Evolutionary conservation across 78 protist species (phyloP).

Genomic region (Tieghemostelium lacteum): DNA sequence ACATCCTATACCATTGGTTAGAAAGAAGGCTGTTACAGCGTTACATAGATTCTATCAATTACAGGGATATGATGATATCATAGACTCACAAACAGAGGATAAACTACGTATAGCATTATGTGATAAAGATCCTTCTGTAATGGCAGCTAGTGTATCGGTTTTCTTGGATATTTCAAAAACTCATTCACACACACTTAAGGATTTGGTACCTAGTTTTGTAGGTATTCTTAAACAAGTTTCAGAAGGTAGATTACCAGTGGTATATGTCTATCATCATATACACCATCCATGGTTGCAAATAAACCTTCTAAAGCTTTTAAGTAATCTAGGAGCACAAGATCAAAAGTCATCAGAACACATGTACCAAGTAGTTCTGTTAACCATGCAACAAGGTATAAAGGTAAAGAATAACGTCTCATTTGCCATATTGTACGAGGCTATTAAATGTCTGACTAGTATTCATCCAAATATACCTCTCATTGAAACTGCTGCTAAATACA

Average conservation of each 20-base stretch:
- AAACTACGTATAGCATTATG: conserved; percentile 64
- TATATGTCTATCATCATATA: conserved; percentile 94
- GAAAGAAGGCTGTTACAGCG: conserved; percentile 71
- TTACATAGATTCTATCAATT: conserved; percentile 36
- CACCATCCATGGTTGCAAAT: conserved; percentile 98
- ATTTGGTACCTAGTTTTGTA: conserved; percentile 88
- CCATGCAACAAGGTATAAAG: conserved; percentile 84
- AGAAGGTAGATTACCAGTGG: conserved; percentile 89
- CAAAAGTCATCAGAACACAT: conserved; percentile 41
- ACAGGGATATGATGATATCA: neutral
- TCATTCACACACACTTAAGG: neutral
- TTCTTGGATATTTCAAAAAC: conserved; percentile 48
- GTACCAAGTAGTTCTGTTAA: conserved; percentile 84
- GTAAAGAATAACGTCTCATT: conserved; percentile 88
- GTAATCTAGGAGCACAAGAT: conserved; percentile 84
- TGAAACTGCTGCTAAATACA: conserved; percentile 80
- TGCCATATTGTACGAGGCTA: conserved; percentile 93
- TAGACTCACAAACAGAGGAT: conserved; percentile 10
- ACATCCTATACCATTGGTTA: conserved; percentile 40
- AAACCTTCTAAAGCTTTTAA: conserved; percentile 88
- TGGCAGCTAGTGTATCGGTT: conserved; percentile 88
- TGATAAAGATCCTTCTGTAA: conserved; percentile 96
- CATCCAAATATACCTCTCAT: conserved; percentile 86
- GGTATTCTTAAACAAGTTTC: conserved; percentile 92
- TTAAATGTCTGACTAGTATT: conserved; percentile 89